phyloP scores from a whole-genome alignment of 1,139 yeast genomes.

The Scheffersomyces illinoinensis region DNA sequence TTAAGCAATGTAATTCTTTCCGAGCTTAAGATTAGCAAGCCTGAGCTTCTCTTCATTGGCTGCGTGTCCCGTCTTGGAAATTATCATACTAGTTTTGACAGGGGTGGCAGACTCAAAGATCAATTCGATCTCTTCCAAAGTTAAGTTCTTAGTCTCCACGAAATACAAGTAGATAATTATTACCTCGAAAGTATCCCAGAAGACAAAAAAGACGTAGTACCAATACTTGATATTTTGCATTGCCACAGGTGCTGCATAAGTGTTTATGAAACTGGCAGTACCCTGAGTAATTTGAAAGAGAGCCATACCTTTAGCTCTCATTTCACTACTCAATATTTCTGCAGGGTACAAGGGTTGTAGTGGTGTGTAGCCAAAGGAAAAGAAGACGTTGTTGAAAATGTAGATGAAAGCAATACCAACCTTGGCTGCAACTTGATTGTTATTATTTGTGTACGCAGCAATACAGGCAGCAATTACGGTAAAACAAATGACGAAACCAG shows the following conservation, averaged over 20 bases:
- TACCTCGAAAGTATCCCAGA: conserved; percentile 19
- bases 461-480: conserved; percentile 17
- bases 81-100: background rate
- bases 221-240: conserved; percentile 20
- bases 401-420: conserved; percentile 19
- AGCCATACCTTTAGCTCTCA: conserved; percentile 18
- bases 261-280: conserved; percentile 18
- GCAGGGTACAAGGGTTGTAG: conserved; percentile 22
- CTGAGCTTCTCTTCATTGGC: background rate
- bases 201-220: conserved; percentile 20
- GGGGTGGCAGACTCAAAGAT: conserved; percentile 13
- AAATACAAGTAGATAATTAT: conserved; percentile 24
- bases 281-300: conserved; percentile 14
- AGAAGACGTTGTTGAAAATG: conserved; percentile 16
- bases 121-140: conserved; percentile 28
- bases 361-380: conserved; percentile 20
- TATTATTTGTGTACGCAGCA: conserved; percentile 8
- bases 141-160: conserved; percentile 27
- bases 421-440: conserved; percentile 13
- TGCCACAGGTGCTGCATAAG: conserved; percentile 20
- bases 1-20: no score
- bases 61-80: background rate
- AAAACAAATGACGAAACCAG: conserved; percentile 15
- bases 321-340: conserved; percentile 16
- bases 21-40: background rate